Percentiles rank a stretch among this genome's conserved stretches.
Conservation (phyloP, 2,329 filamentous ascomycete species). For the Lecanicillium sp. region DNA sequence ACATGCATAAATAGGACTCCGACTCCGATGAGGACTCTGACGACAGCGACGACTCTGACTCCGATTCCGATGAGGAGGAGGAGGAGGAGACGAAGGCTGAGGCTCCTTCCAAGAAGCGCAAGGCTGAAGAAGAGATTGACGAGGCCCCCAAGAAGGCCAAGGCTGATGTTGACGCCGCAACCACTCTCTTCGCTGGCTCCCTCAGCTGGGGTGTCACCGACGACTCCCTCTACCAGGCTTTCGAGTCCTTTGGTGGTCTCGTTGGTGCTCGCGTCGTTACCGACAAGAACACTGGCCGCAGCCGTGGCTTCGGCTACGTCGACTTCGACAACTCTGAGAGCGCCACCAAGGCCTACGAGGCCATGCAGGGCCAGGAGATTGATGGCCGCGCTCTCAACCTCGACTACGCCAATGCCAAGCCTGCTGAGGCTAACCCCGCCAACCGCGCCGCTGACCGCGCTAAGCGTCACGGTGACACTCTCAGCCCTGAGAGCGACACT, state of each 20-base stretch:
- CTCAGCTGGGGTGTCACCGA: slow-evolving; percentile 89
- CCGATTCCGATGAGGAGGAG: slow-evolving; percentile 32
- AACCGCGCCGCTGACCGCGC: slow-evolving; percentile 59
- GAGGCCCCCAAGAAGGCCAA: slow-evolving; percentile 62
- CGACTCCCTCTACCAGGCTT: slow-evolving; percentile 71
- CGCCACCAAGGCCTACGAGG: slow-evolving; percentile 65
- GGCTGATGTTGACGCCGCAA: slow-evolving; percentile 40
- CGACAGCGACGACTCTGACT: slow-evolving; percentile 26
- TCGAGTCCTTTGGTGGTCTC: slow-evolving; percentile 72
- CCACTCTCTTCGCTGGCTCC: slow-evolving; percentile 82
- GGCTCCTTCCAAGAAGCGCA: slow-evolving; percentile 41
- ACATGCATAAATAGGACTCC: no score
- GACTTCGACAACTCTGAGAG: slow-evolving; percentile 67
- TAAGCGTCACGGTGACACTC: slow-evolving; percentile 67
- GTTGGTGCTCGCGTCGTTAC: slow-evolving; percentile 72
- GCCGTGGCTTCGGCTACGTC: slow-evolving; percentile 90
- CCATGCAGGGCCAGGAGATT: slow-evolving; percentile 68
- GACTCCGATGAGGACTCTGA: slow-evolving; percentile 17
- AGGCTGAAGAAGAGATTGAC: slow-evolving; percentile 43
- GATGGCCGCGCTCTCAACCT: slow-evolving; percentile 72
- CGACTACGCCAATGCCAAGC: slow-evolving; percentile 67
- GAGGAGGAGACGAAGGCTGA: slow-evolving; percentile 31
- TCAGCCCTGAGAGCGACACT: slow-evolving; percentile 76
- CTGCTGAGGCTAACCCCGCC: slow-evolving; percentile 45
- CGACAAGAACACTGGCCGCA: slow-evolving; percentile 73